Conservation (phyloP, 768 basidiomycete species). For the Suillus placidus region DNA sequence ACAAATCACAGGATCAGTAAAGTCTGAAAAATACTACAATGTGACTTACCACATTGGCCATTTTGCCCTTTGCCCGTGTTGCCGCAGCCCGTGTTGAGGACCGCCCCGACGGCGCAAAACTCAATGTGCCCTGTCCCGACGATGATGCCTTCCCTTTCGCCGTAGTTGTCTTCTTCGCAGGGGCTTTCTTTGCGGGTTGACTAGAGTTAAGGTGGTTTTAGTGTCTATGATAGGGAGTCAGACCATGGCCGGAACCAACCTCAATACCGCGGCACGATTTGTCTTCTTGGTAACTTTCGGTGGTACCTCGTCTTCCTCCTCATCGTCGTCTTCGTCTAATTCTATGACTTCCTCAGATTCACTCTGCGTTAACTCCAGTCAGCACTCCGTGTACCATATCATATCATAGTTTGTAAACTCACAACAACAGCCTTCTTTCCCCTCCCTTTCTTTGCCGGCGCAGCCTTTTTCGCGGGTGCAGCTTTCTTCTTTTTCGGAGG, state of each 20-base stretch:
- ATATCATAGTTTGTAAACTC: constrained; percentile 10
- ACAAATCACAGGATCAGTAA: neutral
- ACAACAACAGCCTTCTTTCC: constrained; percentile 55
- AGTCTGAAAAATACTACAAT: neutral
- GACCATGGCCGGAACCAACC: constrained; percentile 42
- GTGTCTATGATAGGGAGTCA: constrained; percentile 24
- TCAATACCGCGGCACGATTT: constrained; percentile 65
- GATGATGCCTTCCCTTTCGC: constrained; percentile 30
- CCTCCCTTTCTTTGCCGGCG: constrained; percentile 46
- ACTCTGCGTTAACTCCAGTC: constrained; percentile 28
- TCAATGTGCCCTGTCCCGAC: constrained; percentile 56
- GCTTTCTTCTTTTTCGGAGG: constrained; percentile 49
- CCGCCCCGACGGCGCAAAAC: constrained; percentile 63
- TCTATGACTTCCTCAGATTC: constrained; percentile 58
- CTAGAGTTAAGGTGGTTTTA: constrained; percentile 22
- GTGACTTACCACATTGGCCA: constrained; percentile 47
- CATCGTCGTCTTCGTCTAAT: constrained; percentile 56
- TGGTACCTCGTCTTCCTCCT: constrained; percentile 49
- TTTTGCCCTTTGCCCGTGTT: constrained; percentile 63
- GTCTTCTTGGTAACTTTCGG: constrained; percentile 57
- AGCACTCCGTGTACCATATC: constrained; percentile 8
- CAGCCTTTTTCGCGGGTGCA: constrained; percentile 34
- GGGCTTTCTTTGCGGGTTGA: constrained; percentile 52
- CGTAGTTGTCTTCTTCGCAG: constrained; percentile 49
- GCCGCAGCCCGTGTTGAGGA: constrained; percentile 68